Conservation (phyloP, 2,329 filamentous ascomycete genomes). For the Hymenoscyphus scutula region DNA sequence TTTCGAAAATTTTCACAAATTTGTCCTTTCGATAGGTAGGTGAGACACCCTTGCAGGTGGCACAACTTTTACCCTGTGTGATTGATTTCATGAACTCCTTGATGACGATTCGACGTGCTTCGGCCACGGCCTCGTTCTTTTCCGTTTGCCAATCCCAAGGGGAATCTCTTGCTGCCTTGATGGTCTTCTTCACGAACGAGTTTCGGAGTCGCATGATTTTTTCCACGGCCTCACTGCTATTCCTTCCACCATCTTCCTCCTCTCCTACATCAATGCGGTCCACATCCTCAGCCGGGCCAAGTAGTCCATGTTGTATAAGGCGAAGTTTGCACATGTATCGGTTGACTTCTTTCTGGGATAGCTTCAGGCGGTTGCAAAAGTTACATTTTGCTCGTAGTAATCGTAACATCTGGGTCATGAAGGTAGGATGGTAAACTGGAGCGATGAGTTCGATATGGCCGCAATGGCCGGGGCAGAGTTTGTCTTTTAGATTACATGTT, state of each 20-base stretch:
- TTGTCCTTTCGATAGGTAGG: slow-evolving; percentile 85
- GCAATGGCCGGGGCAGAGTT: slow-evolving; percentile 84
- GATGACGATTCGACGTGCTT: slow-evolving; percentile 72
- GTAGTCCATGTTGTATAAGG: slow-evolving; percentile 78
- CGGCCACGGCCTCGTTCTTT: slow-evolving; percentile 81
- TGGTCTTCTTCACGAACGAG: slow-evolving; percentile 69
- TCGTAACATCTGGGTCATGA: slow-evolving; percentile 86
- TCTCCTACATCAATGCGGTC: slow-evolving; percentile 35
- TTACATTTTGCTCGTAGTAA: slow-evolving; percentile 83
- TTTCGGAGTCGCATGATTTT: slow-evolving; percentile 55
- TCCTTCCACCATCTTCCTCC: slow-evolving; percentile 24
- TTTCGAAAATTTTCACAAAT: slow-evolving; percentile 92
- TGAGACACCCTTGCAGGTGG: slow-evolving; percentile 65
- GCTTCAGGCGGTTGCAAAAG: slow-evolving; percentile 84
- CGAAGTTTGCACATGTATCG: slow-evolving; percentile 80
- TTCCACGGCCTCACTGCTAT: slow-evolving; percentile 34
- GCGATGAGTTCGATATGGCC: slow-evolving; percentile 94
- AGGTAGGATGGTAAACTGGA: slow-evolving; percentile 93
- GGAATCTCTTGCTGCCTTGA: slow-evolving; percentile 54
- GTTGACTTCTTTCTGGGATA: slow-evolving; percentile 74
- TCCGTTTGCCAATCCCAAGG: slow-evolving; percentile 43
- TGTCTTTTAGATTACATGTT: slow-evolving; percentile 82
- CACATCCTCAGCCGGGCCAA: slow-evolving; percentile 62
- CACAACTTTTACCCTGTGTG: slow-evolving; percentile 67
- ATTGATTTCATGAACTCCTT: slow-evolving; percentile 80